Conservation (phyloP, 1,284 basidiomycete species). For the Ceratorhiza oryzae-sativae region DNA sequence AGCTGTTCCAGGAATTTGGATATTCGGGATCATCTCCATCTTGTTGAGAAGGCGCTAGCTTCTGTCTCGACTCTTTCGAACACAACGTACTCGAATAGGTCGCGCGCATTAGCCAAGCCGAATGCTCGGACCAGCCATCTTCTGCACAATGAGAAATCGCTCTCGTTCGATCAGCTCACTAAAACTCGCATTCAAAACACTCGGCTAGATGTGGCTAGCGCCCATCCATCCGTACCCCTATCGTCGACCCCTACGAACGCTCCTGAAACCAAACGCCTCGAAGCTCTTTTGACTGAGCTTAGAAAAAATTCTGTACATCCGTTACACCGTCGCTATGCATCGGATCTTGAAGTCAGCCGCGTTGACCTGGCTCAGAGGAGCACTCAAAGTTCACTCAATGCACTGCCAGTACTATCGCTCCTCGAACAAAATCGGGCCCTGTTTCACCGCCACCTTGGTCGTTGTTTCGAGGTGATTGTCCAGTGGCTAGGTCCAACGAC, state of each 20-base stretch:
- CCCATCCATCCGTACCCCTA: neutral
- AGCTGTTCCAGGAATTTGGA: neutral
- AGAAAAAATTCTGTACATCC: neutral
- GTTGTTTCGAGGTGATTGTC: neutral
- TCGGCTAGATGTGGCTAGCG: neutral
- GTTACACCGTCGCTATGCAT: neutral
- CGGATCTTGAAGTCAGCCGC: slow-evolving; percentile 1
- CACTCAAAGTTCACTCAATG: neutral
- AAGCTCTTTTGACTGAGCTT: neutral
- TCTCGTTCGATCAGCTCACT: neutral
- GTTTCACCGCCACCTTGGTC: neutral
- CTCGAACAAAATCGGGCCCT: neutral
- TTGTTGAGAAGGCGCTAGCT: neutral
- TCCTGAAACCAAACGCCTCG: neutral
- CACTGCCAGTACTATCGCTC: neutral
- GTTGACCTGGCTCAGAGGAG: neutral
- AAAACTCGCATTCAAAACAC: neutral
- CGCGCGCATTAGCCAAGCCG: neutral
- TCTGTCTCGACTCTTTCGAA: neutral
- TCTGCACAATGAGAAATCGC: neutral
- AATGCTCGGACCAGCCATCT: neutral
- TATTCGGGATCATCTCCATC: neutral
- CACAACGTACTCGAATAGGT: neutral
- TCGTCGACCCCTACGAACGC: neutral
- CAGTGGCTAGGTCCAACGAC: neutral